Percentiles rank a stretch among this genome's conserved stretches.
These are phyloP conservation scores for Starmera amethionina DNA, from an alignment of 805 yeast genomes.

Conservation along the genomic window DNA sequence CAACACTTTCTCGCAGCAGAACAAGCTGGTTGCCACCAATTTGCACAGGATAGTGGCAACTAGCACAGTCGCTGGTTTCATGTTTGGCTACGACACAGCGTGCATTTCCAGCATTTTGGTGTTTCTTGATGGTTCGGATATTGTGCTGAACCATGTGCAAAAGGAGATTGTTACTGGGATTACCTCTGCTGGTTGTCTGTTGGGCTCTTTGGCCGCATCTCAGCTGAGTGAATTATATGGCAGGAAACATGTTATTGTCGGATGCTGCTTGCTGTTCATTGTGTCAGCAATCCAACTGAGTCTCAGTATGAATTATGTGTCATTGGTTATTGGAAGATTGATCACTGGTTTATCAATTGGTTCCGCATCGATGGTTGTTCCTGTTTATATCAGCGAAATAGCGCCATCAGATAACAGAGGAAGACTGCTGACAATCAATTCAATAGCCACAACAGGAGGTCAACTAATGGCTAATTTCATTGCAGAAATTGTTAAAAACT, in stretches of 20 bases:
- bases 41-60: no score
- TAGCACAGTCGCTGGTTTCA: conserved; percentile 45
- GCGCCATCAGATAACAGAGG: conserved; percentile 33
- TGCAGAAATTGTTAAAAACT: conserved; percentile 23
- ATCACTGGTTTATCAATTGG: conserved; percentile 70
- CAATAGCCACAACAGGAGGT: conserved; percentile 38
- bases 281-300: conserved; percentile 41
- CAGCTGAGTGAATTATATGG: conserved; percentile 41
- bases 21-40: no score
- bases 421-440: conserved; percentile 26
- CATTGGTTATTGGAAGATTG: conserved; percentile 44
- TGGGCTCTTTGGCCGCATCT: conserved; percentile 43
- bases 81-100: conserved; percentile 60
- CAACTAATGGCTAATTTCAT: conserved; percentile 35
- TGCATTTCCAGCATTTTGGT: conserved; percentile 51
- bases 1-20: no score
- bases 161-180: conserved; percentile 34
- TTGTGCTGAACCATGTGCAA: conserved; percentile 23
- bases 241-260: conserved; percentile 24
- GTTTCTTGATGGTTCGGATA: conserved; percentile 30
- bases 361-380: conserved; percentile 58
- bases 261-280: conserved; percentile 36
- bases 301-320: conserved; percentile 27
- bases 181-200: conserved; percentile 44
- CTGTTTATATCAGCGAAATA: conserved; percentile 45